These are phyloP conservation scores for Colletotrichum agaves DNA, from an alignment of 2,329 filamentous ascomycete genomes.

Conservation along the genomic window DNA sequence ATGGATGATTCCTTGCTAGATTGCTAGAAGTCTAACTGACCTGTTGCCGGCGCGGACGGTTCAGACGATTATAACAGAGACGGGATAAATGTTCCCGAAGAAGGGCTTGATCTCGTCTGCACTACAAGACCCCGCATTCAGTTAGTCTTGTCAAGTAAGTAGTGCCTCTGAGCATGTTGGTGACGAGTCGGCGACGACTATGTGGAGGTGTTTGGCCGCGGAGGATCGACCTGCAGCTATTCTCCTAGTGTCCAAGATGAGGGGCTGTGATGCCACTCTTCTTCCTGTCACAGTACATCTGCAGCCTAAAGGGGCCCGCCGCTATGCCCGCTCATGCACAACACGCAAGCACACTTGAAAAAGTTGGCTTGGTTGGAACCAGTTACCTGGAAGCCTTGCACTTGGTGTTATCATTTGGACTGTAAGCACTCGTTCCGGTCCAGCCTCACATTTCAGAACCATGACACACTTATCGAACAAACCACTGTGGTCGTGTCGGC, in stretches of 20 bases:
- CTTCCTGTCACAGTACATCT: slow-evolving; percentile 13
- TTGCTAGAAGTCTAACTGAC: too few species aligned
- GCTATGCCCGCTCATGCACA: slow-evolving; percentile 4
- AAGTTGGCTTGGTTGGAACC: slow-evolving; percentile 11
- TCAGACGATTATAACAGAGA: background rate
- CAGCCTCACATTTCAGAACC: background rate
- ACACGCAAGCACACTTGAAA: slow-evolving; percentile 2
- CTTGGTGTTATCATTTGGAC: background rate
- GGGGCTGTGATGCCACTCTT: slow-evolving; percentile 19
- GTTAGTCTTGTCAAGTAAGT: background rate
- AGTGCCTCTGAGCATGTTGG: background rate
- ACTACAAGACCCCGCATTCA: slow-evolving; percentile 2
- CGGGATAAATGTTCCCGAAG: background rate
- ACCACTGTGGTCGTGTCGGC: background rate
- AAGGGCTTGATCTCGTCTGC: background rate
- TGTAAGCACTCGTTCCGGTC: background rate
- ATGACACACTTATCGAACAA: background rate
- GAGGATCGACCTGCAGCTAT: slow-evolving; percentile 24
- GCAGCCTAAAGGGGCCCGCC: slow-evolving; percentile 6
- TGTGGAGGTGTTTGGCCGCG: background rate
- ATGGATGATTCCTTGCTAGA: too few species aligned
- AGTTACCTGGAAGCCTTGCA: slow-evolving; percentile 20
- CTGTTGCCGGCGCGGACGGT: background rate
- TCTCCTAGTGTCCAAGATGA: slow-evolving; percentile 22
- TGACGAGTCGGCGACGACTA: background rate